phyloP scores from a whole-genome alignment of 495 filamentous ascomycete genomes.

The Neurospora pannonica region DNA sequence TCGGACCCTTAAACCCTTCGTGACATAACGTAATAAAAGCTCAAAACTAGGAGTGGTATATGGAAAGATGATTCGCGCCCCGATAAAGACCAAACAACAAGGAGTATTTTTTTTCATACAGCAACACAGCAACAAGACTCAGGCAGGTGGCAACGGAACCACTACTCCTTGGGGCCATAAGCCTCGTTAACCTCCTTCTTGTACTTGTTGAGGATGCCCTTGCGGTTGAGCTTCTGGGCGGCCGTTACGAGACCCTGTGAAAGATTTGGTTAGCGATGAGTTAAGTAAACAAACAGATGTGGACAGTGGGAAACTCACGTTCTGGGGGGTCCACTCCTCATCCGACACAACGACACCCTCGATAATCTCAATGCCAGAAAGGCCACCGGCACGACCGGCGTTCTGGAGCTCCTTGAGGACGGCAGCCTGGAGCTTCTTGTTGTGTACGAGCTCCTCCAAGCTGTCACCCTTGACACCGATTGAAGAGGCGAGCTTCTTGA shows the following conservation, averaged over 20 bases:
- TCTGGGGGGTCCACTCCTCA: slow-evolving; percentile 96
- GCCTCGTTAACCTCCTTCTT: slow-evolving; percentile 54
- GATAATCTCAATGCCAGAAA: slow-evolving; percentile 83
- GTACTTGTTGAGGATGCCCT: slow-evolving; percentile 56
- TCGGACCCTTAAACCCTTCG: not conserved
- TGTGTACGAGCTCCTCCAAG: slow-evolving; percentile 72
- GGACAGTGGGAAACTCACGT: slow-evolving; percentile 51
- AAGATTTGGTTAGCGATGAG: slow-evolving; percentile 15
- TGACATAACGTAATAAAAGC: not conserved
- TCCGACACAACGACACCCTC: slow-evolving; percentile 86
- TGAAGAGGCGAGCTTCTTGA: slow-evolving; percentile 73
- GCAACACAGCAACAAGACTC: not conserved
- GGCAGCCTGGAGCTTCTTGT: slow-evolving; percentile 65
- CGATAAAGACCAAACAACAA: not conserved
- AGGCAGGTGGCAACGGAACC: slow-evolving; percentile 2
- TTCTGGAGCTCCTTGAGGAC: slow-evolving; percentile 79
- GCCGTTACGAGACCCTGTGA: slow-evolving; percentile 56
- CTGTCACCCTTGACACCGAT: slow-evolving; percentile 60
- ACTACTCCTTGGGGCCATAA: slow-evolving; percentile 29
- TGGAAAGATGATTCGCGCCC: not conserved
- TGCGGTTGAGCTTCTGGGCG: slow-evolving; percentile 71
- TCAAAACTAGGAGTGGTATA: slow-evolving; percentile 4
- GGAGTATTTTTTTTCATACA: not conserved
- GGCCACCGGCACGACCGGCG: slow-evolving; percentile 63
- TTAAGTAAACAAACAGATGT: not conserved